Conservation (phyloP, 257 asterid genomes). For the Jacaranda copaia region DNA sequence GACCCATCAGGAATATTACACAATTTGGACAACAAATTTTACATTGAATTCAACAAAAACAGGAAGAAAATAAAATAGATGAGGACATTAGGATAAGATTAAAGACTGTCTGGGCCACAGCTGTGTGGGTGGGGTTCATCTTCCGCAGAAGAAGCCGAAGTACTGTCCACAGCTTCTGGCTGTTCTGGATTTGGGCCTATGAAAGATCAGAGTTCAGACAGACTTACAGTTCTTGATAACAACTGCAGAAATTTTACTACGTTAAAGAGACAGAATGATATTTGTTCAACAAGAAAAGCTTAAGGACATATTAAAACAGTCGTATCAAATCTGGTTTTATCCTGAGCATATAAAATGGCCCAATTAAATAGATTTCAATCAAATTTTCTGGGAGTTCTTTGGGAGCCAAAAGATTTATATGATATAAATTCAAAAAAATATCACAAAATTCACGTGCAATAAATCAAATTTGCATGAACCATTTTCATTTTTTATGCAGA, state of each 20-base stretch:
- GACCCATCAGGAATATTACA: not conserved
- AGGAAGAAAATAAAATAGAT: not conserved
- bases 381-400: not conserved
- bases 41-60: not conserved
- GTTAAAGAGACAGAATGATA: not conserved
- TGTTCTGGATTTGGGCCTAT: constrained; percentile 31
- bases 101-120: not conserved
- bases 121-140: not conserved
- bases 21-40: constrained; percentile 3
- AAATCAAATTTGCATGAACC: too few species aligned
- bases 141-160: constrained; percentile 29
- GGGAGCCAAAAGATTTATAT: too few species aligned
- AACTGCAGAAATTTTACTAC: constrained; percentile 4
- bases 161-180: constrained; percentile 36
- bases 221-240: constrained; percentile 9
- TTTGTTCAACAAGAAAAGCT: too few species aligned
- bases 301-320: too few species aligned
- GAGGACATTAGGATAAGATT: not conserved
- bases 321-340: not conserved
- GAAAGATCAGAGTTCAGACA: constrained; percentile 12
- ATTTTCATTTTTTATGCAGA: not conserved
- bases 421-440: too few species aligned
- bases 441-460: too few species aligned
- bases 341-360: not conserved
- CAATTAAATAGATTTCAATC: not conserved